Base-by-base conservation (phyloP, 495 filamentous ascomycete genomes). In the Podospora australis region DNA sequence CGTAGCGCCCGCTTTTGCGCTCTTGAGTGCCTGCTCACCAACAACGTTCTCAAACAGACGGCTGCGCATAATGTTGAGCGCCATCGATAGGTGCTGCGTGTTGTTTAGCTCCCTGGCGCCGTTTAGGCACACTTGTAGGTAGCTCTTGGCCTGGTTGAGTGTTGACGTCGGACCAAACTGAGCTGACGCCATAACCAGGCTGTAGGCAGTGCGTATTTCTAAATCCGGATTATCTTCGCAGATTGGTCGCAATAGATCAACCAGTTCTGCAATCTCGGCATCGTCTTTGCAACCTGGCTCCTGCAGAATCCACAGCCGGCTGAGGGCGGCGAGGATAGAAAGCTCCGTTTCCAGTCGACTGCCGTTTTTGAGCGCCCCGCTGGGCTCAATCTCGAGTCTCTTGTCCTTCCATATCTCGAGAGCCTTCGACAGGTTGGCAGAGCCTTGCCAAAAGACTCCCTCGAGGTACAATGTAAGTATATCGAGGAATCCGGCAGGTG, bases 1-100 rank as follows among this genome's bases (percentile, higher is more conserved):
- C 11, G 75, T 78, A 44, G 80, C 71, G 23, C 79, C 86, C 0
- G 90, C 89, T 35, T 78, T 75, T 0, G 86, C 87, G 52, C 84
- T 86, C 70, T 96, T 96, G 53, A 94, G 81, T 2, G 91, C 86
- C 67, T 97, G 91, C 48, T 89, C 88, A 28, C 87, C 88, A 2
- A 96, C 79, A 10, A 91, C 85, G 24, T 84, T 85, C 21, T 79
- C 75, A 70, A 96, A 97, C 63, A 97, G 89, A 38, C 81, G 78
- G 62, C 72, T 78, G 55, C 84, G 83, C 88, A 97, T 90, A 54
- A 94, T 80, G 52, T 78, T 88, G 32, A 99, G 73, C 4, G 83
- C 80, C 52, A 96, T 87, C 52, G 81, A 84, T 7, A 88, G 75
- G 47, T 89, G 83, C 45, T 92, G 91, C 39, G 88, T 69, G 52